Evolutionary conservation across 2,329 filamentous ascomycete species (phyloP).

Genomic region (Fusarium metavorans): DNA sequence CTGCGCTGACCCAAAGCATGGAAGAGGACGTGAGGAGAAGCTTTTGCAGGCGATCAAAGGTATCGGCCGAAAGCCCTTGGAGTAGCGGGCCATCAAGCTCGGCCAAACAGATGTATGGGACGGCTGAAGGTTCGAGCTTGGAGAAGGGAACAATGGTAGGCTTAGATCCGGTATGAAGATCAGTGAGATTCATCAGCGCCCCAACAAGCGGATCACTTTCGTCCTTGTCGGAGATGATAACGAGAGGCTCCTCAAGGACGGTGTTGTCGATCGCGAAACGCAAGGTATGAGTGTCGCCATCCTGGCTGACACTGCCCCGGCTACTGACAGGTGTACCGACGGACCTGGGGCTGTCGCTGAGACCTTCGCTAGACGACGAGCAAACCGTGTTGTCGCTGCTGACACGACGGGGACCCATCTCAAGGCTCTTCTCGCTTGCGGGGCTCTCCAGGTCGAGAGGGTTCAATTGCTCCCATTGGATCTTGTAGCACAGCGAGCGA

Average conservation of each 20-base stretch:
- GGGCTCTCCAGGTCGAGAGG: not conserved
- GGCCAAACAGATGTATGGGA: conserved; percentile 54
- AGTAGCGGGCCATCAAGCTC: conserved; percentile 60
- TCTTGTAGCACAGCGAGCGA: conserved; percentile 56
- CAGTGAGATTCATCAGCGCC: conserved; percentile 37
- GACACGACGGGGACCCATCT: not conserved
- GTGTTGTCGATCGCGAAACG: not conserved
- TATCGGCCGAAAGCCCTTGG: conserved; percentile 51
- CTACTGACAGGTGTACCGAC: not conserved
- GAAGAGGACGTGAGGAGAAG: conserved; percentile 51
- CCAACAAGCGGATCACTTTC: conserved; percentile 30
- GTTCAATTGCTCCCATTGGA: conserved; percentile 57
- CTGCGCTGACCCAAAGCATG: conserved; percentile 56
- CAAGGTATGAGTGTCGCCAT: not conserved
- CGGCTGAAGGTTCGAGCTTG: conserved; percentile 14
- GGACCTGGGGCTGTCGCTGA: not conserved
- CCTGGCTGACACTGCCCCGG: not conserved
- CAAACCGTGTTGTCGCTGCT: not conserved
- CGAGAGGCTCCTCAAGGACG: not conserved
- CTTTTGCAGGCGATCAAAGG: conserved; percentile 54
- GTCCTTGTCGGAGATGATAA: conserved; percentile 42
- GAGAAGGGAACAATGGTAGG: conserved; percentile 36
- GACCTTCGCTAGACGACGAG: not conserved
- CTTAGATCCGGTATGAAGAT: conserved; percentile 32
- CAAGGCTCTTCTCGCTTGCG: not conserved